These are phyloP conservation scores for Ascodesmis nigricans DNA, from an alignment of 495 filamentous ascomycete genomes.

Conservation along the genomic window DNA sequence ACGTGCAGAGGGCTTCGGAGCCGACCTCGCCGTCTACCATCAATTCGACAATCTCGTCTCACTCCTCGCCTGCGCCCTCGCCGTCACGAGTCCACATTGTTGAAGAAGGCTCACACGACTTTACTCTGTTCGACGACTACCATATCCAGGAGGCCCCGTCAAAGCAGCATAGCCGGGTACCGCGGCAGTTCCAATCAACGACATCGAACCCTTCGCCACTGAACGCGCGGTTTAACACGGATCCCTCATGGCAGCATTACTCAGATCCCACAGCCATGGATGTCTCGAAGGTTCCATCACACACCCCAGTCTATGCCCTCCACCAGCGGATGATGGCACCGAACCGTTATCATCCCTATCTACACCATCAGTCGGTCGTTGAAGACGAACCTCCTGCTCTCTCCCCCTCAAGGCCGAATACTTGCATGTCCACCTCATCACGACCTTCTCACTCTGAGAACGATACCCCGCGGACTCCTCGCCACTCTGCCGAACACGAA, in stretches of 20 bases:
- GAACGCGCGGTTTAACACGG: slow-evolving; percentile 5
- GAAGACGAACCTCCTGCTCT: slow-evolving; percentile 19
- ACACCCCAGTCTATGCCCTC: too few species aligned
- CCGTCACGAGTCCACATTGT: slow-evolving; percentile 16
- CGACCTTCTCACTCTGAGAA: slow-evolving; percentile 16
- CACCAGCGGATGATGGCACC: too few species aligned
- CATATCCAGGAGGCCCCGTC: slow-evolving; percentile 1
- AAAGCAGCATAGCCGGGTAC: slow-evolving; percentile 1
- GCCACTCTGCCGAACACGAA: slow-evolving; percentile 12
- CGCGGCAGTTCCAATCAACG: slow-evolving; percentile 6
- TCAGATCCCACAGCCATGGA: slow-evolving; percentile 7
- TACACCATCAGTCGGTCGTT: slow-evolving; percentile 7
- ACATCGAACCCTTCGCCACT: slow-evolving; percentile 9
- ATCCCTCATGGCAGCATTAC: slow-evolving; percentile 4
- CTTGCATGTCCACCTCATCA: slow-evolving; percentile 11
- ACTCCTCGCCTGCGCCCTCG: slow-evolving; percentile 18
- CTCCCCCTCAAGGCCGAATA: slow-evolving; percentile 13
- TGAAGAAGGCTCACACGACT: slow-evolving; percentile 7
- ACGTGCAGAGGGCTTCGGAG: slow-evolving; percentile 15
- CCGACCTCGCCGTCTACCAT: slow-evolving; percentile 17
- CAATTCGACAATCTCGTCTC: slow-evolving; percentile 14
- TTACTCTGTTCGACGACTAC: slow-evolving; percentile 15
- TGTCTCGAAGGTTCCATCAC: slow-evolving; percentile 4
- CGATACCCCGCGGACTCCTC: slow-evolving; percentile 17
- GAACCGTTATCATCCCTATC: slow-evolving; percentile 1